These are phyloP conservation scores for Cyberlindnera meyerae DNA, from an alignment of 805 yeast genomes.

Conservation along the genomic window DNA sequence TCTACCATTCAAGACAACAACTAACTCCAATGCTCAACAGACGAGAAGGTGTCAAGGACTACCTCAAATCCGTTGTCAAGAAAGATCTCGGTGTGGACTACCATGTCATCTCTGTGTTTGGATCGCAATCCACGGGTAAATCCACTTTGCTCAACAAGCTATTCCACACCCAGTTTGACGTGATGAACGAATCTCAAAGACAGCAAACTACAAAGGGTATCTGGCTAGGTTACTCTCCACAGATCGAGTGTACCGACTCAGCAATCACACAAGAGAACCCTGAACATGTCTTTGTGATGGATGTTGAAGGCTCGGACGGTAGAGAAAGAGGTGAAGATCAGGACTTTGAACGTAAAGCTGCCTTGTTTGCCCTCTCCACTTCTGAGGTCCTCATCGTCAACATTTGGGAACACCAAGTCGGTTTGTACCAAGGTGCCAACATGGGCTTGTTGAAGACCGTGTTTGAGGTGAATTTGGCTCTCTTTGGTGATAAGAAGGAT, in stretches of 20 bases:
- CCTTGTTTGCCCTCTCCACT: constrained; percentile 88
- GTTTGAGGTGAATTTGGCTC: constrained; percentile 85
- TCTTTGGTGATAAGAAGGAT: constrained; percentile 63
- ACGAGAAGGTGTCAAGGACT: constrained; percentile 12
- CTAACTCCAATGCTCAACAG: constrained; percentile 6
- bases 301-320: constrained; percentile 99
- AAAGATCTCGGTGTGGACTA: constrained; percentile 60
- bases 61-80: constrained; percentile 33
- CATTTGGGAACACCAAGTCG: constrained; percentile 96
- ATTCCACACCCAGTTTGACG: constrained; percentile 85
- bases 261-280: constrained; percentile 17
- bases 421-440: constrained; percentile 95
- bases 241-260: constrained; percentile 25
- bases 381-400: constrained; percentile 87
- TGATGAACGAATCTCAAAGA: constrained; percentile 82
- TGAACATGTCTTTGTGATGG: constrained; percentile 68
- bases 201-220: constrained; percentile 90
- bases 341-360: constrained; percentile 95
- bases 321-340: constrained; percentile 97
- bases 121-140: constrained; percentile 95
- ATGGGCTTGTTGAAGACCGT: constrained; percentile 94
- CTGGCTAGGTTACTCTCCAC: constrained; percentile 61
- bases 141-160: constrained; percentile 83
- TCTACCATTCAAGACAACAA: too few relatives aligned
- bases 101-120: constrained; percentile 92